Base-by-base conservation (phyloP, 1,284 basidiomycete genomes). In the Marasmius tenuissimus region DNA sequence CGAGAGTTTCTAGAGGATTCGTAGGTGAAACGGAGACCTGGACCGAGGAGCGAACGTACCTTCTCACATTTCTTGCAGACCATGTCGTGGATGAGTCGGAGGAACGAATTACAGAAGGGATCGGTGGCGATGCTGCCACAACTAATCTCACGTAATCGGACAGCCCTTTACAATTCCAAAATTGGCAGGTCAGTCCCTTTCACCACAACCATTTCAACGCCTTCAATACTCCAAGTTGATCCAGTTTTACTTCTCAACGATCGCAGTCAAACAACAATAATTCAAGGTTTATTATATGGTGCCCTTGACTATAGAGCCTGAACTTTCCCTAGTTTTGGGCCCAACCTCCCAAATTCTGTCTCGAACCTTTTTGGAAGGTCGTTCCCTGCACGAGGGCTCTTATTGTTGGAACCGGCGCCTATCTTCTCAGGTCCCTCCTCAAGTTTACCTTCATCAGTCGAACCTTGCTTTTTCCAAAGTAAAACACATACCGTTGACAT, bases 41-140 rank as follows among this genome's bases (percentile, higher is more conserved):
- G 51, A 51, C 55, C 59, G 38, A 59, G 60, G 34, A 71, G 67
- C 70, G 71, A 69, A 68, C 80, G 59, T 63, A 85, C 90, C 75
- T 82, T 78, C 77, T 92, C 90, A 75, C 90, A 92, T 75, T 85
- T 87, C 73, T 79, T 81, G 78, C 90, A 92, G 65, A 92, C 90
- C 90, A 92, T 92, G 75, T 52, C 57, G 37, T 51, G 42, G 63
- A 62, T 20, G 54, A 57, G 60, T 59, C 59, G 51, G 34, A 45
- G 37, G 47, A 61, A 53, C 40, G 53, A 12, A 27, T 27, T 27
- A 27, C 27, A 27, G 27, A 27, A 27, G 27, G 27, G 27, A 52
- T 33, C 20, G 45, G 58, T 53, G 48, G 33, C 57, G 37, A 39
- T 45, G 59, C 38, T 20, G 37, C 59, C 48, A 63, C 58, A 14